A percentile compares a stretch with the other conserved stretches of the same genome.
These are phyloP conservation scores for Setomelanomma holmii DNA, from an alignment of 2,329 filamentous ascomycete genomes.

Conservation along the genomic window DNA sequence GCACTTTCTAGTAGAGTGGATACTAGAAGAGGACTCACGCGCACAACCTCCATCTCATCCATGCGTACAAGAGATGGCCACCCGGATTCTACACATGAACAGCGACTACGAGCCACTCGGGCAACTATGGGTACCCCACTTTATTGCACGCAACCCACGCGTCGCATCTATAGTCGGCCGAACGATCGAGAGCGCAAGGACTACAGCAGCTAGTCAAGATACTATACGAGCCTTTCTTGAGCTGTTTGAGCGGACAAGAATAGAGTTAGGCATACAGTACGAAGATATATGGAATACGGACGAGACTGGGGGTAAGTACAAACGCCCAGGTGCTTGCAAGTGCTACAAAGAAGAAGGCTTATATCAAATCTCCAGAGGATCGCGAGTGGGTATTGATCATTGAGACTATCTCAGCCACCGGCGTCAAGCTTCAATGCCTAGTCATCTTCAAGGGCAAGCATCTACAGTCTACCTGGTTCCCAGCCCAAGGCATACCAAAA, in stretches of 20 bases:
- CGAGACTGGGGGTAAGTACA: constrained; percentile 17
- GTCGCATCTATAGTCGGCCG: constrained; percentile 17
- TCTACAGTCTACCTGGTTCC: constrained; percentile 23
- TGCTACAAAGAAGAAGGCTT: constrained; percentile 19
- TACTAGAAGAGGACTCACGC: constrained; percentile 20
- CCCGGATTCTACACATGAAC: constrained; percentile 16
- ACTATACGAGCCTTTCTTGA: constrained; percentile 14
- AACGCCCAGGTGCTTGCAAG: constrained; percentile 14
- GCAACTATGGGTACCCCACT: constrained; percentile 19
- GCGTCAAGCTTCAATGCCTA: constrained; percentile 9
- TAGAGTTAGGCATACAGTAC: constrained; percentile 11
- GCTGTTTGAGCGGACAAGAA: constrained; percentile 13
- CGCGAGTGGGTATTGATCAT: constrained; percentile 24
- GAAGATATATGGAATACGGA: constrained; percentile 22
- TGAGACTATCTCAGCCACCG: constrained; percentile 13
- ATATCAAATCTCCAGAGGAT: constrained; percentile 23
- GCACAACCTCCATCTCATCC: constrained; percentile 16
- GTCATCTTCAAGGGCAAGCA: constrained; percentile 25
- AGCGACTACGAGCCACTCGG: constrained; percentile 13
- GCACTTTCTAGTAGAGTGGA: constrained; percentile 21
- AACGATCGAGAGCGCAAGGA: constrained; percentile 10
- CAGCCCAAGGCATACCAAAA: constrained; percentile 8
- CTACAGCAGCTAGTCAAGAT: constrained; percentile 11
- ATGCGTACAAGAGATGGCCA: constrained; percentile 19
- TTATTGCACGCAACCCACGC: constrained; percentile 17